Evolutionary conservation across 75 land plant species (phyloP).

Genomic region (Selaginella moellendorffii): DNA sequence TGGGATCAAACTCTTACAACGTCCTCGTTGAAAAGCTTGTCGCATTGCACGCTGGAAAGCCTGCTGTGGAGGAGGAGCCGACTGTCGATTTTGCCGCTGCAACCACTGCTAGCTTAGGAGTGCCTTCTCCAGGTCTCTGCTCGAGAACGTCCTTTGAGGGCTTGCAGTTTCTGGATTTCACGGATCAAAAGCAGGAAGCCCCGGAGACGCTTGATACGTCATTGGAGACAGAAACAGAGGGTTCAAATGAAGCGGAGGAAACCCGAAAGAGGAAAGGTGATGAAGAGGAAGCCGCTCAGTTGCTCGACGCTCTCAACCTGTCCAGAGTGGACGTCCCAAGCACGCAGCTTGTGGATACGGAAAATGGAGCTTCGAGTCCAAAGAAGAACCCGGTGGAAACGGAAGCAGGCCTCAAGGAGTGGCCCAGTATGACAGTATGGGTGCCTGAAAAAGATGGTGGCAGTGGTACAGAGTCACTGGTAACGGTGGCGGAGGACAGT

Average conservation of each 20-base stretch:
- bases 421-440: too few species aligned
- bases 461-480: too few species aligned
- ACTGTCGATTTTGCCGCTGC: conserved; percentile 89
- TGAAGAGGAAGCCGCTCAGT: conserved; percentile 56
- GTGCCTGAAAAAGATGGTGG: too few species aligned
- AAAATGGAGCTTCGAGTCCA: too few species aligned
- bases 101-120: conserved; percentile 81
- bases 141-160: conserved; percentile 65
- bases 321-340: conserved; percentile 23
- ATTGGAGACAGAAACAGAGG: conserved; percentile 11
- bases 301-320: conserved; percentile 42
- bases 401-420: too few species aligned
- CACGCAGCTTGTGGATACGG: too few species aligned
- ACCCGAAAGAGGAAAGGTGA: conserved; percentile 49
- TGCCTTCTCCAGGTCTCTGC: conserved; percentile 57
- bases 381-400: too few species aligned
- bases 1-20: conserved; percentile 78
- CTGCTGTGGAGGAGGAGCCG: conserved; percentile 39
- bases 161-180: background rate
- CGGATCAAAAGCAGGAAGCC: background rate
- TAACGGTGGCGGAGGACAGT: too few species aligned
- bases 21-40: conserved; percentile 72
- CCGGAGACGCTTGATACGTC: conserved; percentile 16
- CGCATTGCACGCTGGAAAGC: conserved; percentile 38
- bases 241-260: conserved; percentile 11